Percentiles rank a stretch among this genome's conserved stretches.
Evolutionary conservation across 2,329 filamentous ascomycete genomes (phyloP).

Genomic region (Colletotrichum tofieldiae): DNA sequence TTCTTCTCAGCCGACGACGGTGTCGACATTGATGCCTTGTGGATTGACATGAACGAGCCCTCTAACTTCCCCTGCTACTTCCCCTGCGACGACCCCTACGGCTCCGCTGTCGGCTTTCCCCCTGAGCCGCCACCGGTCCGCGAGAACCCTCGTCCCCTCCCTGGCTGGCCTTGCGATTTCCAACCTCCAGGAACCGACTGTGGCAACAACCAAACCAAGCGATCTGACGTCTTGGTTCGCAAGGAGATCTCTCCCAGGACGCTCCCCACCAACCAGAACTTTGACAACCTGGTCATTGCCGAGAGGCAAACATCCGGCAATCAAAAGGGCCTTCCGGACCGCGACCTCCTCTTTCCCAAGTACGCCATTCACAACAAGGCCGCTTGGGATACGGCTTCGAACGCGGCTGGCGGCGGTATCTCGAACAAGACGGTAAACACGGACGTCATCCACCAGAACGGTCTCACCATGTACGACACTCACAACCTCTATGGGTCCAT

Average conservation of each 20-base stretch:
- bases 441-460: constrained; percentile 78
- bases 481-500: constrained; percentile 83
- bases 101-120: constrained; percentile 62
- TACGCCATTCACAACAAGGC: constrained; percentile 78
- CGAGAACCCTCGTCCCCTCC: constrained; percentile 74
- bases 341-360: constrained; percentile 75
- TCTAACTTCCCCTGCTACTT: constrained; percentile 51
- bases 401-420: constrained; percentile 57
- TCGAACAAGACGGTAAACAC: constrained; percentile 76
- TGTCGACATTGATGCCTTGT: constrained; percentile 83
- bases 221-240: constrained; percentile 24
- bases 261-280: constrained; percentile 8
- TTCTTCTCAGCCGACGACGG: constrained; percentile 78
- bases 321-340: constrained; percentile 71
- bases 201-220: constrained; percentile 29
- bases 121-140: constrained; percentile 76
- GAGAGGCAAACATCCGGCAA: constrained; percentile 52
- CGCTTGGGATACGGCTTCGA: constrained; percentile 56
- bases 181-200: constrained; percentile 39
- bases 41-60: constrained; percentile 79
- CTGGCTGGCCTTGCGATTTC: constrained; percentile 72
- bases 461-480: constrained; percentile 79
- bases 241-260: constrained; percentile 7
- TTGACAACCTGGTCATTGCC: constrained; percentile 38
- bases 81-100: constrained; percentile 58